Evolutionary conservation across 192 early-diverging fungal genomes (phyloP), one percentile per base, ranked within the genome.

Genomic region (Coemansia sp.): DNA sequence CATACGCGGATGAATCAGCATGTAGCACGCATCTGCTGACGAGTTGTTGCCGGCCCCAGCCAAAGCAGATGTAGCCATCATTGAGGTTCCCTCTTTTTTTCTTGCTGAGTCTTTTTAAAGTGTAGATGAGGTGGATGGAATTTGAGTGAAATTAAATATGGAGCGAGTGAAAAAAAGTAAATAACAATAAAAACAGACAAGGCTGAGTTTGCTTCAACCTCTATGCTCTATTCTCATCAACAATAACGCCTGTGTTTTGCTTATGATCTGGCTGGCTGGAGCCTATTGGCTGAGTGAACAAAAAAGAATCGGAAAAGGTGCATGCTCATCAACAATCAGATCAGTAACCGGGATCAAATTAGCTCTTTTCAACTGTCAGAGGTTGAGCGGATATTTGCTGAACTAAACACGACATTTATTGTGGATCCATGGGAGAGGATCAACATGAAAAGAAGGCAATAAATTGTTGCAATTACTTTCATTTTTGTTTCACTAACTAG

Each of bases 1-100:
- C 11, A 72, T 64, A n/a, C 70, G 66, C 43, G 67, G 76, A 44
- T 83, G 81, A 59, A 83, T 69, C 43, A 83, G 81, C 70, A 77
- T 83, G 76, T 83, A 83, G 72, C 81, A 83, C 26, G 76, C 80
- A 41, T 83, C 80, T 32, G 68, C 62, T 5, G 68, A 65, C 37
- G 75, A 54, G 61, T 68, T 71, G 44, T 58, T 70, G 5, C 67
- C 67, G n/a, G 66, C 26, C 32, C 67, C 67, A 13, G 66, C 48
- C 15, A 11, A 16, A 50, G 48, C 52, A 15, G 52, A 26, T 9
- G 79, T 72, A 6, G 79, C 70, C 79, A 81, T 81, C 79, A 81
- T 81, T 49, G 61, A 72, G 48, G 4, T 32, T 32, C 32, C 32
- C 32, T 32, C 32, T 1, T 32, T 32, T 32, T 32, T 32, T 2